Percentiles rank a stretch among this genome's conserved stretches.
Evolutionary conservation across 176 grass and related monocot genomes (phyloP).

Genomic region (Zizania latifolia): DNA sequence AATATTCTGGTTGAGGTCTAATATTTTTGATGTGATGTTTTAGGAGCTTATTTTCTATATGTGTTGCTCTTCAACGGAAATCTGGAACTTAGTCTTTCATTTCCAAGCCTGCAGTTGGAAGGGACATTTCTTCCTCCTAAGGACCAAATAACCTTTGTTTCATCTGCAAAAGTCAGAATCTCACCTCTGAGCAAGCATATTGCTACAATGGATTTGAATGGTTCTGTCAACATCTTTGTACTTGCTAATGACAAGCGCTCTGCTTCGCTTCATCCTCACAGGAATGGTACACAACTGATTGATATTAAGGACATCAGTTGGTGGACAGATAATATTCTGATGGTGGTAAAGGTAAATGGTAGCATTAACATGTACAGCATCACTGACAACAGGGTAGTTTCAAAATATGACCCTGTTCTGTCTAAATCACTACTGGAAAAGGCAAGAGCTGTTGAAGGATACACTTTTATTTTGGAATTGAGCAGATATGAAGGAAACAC

Average conservation of each 20-base stretch:
- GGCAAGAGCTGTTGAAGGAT: constrained; percentile 48
- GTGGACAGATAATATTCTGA: constrained; percentile 86
- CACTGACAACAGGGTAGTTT: constrained; percentile 42
- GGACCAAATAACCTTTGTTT: constrained; percentile 34
- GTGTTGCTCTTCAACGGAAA: constrained; percentile 38
- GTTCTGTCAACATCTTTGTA: constrained; percentile 58
- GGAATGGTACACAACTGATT: constrained; percentile 32
- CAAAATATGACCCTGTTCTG: constrained; percentile 50
- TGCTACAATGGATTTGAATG: constrained; percentile 74
- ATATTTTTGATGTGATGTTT: constrained; percentile 39
- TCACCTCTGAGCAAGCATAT: constrained; percentile 72
- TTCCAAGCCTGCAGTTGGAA: constrained; percentile 43
- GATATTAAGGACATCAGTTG: constrained; percentile 75
- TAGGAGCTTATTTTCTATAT: constrained; percentile 64
- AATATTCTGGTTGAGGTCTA: constrained; percentile 21
- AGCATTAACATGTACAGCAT: constrained; percentile 69
- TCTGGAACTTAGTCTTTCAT: constrained; percentile 47
- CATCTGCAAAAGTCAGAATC: constrained; percentile 75
- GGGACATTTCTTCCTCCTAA: constrained; percentile 55
- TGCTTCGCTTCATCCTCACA: constrained; percentile 45
- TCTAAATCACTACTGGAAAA: constrained; percentile 65
- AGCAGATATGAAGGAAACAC: constrained; percentile 27
- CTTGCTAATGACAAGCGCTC: constrained; percentile 34
- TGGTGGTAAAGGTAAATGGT: constrained; percentile 46
- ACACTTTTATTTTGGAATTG: constrained; percentile 75